These are phyloP conservation scores for Chimonanthus praecox DNA, from an alignment of 164 flowering plant genomes.

Conservation along the genomic window DNA sequence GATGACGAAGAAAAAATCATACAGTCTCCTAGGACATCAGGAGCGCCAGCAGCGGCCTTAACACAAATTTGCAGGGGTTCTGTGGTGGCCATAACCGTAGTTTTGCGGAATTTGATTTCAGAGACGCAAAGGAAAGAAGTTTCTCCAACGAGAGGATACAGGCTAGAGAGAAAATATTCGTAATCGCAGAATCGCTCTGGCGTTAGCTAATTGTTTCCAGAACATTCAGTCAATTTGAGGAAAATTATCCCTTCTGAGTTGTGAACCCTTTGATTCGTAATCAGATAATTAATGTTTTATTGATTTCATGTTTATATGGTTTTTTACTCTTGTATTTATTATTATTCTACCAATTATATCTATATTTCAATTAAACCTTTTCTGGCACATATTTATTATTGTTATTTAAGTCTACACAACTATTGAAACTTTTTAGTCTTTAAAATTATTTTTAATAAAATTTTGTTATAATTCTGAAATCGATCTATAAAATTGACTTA, in stretches of 20 bases:
- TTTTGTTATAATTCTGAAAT: too few relatives aligned
- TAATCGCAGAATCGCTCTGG: not conserved
- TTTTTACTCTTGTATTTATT: too few relatives aligned
- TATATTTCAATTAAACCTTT: too few relatives aligned
- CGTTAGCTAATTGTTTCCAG: not conserved
- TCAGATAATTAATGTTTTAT: not conserved
- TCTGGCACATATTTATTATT: too few relatives aligned
- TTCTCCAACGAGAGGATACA: not conserved
- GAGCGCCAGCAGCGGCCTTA: conserved; percentile 79
- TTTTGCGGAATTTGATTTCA: not conserved
- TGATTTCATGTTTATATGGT: not conserved
- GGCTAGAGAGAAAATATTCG: not conserved
- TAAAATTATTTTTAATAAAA: too few relatives aligned
- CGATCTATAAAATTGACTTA: too few relatives aligned
- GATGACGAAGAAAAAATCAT: conserved; percentile 2
- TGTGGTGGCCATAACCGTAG: conserved; percentile 28
- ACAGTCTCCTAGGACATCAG: conserved; percentile 70
- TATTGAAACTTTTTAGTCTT: too few relatives aligned
- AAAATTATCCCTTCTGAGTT: too few relatives aligned
- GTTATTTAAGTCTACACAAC: too few relatives aligned
- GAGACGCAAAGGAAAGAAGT: too few relatives aligned
- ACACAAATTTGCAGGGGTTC: conserved; percentile 64
- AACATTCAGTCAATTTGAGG: not conserved
- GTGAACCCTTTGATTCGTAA: not conserved
- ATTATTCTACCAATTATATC: too few relatives aligned